Conservation (phyloP, 164 flowering plant species). For the Tetracentron sinense region DNA sequence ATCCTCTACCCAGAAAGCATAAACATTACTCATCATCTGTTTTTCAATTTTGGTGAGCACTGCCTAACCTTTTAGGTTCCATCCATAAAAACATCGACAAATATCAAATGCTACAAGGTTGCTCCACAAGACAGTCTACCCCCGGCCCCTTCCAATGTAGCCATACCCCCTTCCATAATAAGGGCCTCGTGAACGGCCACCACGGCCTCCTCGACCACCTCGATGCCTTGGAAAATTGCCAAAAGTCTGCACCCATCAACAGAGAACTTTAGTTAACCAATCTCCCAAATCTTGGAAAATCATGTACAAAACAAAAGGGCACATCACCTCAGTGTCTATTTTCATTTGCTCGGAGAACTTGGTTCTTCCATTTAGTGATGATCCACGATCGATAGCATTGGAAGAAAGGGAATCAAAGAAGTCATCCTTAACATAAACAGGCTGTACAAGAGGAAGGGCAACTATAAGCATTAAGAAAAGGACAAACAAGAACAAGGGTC, state of each 20-base stretch:
- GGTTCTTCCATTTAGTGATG: slow-evolving; percentile 35
- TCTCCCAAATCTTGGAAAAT: not conserved
- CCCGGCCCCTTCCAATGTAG: slow-evolving; percentile 56
- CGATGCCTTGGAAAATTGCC: slow-evolving; percentile 49
- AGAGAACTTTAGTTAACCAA: not conserved
- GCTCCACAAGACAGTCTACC: slow-evolving; percentile 20
- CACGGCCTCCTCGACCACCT: slow-evolving; percentile 63
- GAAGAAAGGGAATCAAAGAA: slow-evolving; percentile 60
- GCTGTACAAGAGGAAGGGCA: slow-evolving; percentile 21
- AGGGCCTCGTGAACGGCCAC: slow-evolving; percentile 50
- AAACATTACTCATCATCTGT: slow-evolving; percentile 6
- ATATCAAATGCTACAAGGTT: slow-evolving; percentile 8
- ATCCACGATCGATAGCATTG: slow-evolving; percentile 31
- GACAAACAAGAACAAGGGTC: not conserved
- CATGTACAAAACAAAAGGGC: not conserved
- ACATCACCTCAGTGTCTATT: slow-evolving; percentile 53
- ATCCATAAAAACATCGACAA: slow-evolving; percentile 16
- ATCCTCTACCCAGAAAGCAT: slow-evolving; percentile 13
- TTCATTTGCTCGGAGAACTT: slow-evolving; percentile 65
- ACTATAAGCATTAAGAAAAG: not conserved
- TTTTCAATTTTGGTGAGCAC: not conserved
- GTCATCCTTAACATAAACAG: slow-evolving; percentile 62
- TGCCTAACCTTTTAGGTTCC: not conserved
- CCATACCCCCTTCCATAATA: slow-evolving; percentile 66
- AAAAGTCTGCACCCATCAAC: slow-evolving; percentile 43